Evolutionary conservation across 1,284 basidiomycete species (phyloP).

Genomic region (Abortiporus biennis): DNA sequence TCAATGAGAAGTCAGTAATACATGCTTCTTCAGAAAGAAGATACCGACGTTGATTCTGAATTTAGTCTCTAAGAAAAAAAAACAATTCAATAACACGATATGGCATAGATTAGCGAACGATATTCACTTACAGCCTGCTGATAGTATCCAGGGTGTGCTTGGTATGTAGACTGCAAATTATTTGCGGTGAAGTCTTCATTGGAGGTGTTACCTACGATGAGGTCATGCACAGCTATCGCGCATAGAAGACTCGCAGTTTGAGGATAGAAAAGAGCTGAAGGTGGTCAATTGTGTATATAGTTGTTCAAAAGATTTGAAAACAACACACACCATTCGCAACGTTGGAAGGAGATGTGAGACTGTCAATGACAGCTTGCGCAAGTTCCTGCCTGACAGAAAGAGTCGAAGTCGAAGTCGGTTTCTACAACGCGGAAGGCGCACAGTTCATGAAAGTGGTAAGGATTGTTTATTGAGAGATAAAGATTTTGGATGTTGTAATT

Average conservation of each 20-base stretch:
- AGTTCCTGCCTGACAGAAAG: background rate
- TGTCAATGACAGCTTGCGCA: slow-evolving; percentile 1
- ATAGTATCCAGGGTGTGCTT: background rate
- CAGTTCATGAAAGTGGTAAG: background rate
- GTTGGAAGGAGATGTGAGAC: slow-evolving; percentile 2
- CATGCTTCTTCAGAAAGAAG: background rate
- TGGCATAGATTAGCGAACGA: background rate
- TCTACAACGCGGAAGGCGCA: background rate
- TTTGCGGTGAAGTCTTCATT: slow-evolving; percentile 1
- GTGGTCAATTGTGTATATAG: background rate
- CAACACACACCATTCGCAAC: slow-evolving; percentile 1
- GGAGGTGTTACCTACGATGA: background rate
- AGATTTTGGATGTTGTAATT: too few relatives aligned
- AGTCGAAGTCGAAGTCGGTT: slow-evolving; percentile 5
- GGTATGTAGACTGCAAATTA: background rate
- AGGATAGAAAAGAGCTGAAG: slow-evolving; percentile 1
- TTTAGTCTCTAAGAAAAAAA: background rate
- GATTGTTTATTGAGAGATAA: too few relatives aligned
- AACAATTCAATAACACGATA: background rate
- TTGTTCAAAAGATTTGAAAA: background rate
- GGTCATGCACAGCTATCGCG: slow-evolving; percentile 4
- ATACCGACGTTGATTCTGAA: slow-evolving; percentile 1
- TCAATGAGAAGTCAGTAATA: background rate
- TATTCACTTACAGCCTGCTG: background rate
- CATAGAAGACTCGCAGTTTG: slow-evolving; percentile 4